Evolutionary conservation across 2,329 filamentous ascomycete genomes (phyloP), one percentile per base, ranked within the genome.

Genomic region (Trichoderma sp.): DNA sequence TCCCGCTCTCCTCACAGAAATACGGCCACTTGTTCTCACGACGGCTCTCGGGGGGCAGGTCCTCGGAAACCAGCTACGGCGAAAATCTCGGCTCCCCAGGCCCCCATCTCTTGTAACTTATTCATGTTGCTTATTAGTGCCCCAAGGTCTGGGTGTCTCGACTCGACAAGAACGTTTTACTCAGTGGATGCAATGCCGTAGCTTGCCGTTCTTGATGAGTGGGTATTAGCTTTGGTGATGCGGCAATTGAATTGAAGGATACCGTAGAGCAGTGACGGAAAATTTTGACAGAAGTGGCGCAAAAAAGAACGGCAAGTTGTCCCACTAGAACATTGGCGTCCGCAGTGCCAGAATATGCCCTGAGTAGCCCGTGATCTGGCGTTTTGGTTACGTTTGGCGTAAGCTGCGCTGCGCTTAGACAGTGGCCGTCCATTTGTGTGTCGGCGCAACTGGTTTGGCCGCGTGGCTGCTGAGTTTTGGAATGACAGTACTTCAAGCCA

Each of bases 301-400:
- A 15, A 68, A 26, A n/a, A n/a, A 50, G 28, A 61, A 50, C 66
- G 55, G 66, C 53, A 55, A 26, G 5, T 11, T 50, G 13, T 50
- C 55, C 55, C 66, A 26, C 55, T 68, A 68, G n/a, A 62, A 58
- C n/a, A 26, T 17, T 69, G 66, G 66, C 57, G 66, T 20, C 57
- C 36, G 30, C 28, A 15, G 8, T 50, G 57, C 28, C 28, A 62
- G 23, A 50, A 20, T 53, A 34, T 34, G 57, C 57, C 32, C 26
- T 47, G 57, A 36, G 32, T 50, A 20, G 39, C 28, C 20, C 57
- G 34, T 28, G 7, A 20, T 43, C 39, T 53, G 43, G 57, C 23
- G n/a, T 53, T 62, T 50, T 9, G 47, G 39, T 36, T 30, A n/a
- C 59, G 28, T n/a, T 15, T 36, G 34, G 39, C 43, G 34, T 28